Evolutionary conservation across 1,284 basidiomycete species (phyloP).

Genomic region (Somion occarium): DNA sequence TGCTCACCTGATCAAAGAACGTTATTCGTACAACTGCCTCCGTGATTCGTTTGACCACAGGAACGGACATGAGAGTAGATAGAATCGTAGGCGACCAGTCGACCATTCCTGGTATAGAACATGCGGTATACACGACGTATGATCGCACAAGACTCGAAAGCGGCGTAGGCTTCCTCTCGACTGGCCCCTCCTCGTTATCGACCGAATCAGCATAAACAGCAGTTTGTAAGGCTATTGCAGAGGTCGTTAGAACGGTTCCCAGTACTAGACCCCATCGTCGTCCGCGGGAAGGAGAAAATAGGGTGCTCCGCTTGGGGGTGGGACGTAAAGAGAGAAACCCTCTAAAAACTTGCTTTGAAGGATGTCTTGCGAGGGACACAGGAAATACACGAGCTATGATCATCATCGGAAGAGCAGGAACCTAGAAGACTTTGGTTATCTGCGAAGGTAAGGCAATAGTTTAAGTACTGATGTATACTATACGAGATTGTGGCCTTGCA

Average conservation of each 20-base stretch:
- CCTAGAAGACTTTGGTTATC: no score
- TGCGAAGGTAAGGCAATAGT: no score
- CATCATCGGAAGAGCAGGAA: no score
- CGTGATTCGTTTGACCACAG: constrained; percentile 61
- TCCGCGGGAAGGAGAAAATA: neutral
- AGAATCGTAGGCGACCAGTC: constrained; percentile 77
- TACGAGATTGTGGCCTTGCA: no score
- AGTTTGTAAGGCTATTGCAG: neutral
- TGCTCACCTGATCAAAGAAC: constrained; percentile 77
- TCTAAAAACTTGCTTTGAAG: neutral
- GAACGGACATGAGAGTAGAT: constrained; percentile 53
- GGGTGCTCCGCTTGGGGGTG: no score
- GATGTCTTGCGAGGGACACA: no score
- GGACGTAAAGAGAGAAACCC: neutral
- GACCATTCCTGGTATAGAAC: constrained; percentile 73
- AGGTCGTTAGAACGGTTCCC: neutral
- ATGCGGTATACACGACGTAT: constrained; percentile 80
- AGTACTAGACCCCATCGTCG: neutral
- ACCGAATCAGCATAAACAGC: constrained; percentile 13
- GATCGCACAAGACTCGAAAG: constrained; percentile 54
- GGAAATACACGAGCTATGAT: no score
- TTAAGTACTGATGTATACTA: no score
- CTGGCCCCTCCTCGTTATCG: constrained; percentile 7
- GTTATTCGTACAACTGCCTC: constrained; percentile 74
- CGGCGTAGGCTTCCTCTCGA: constrained; percentile 17